Base-by-base conservation (phyloP, 1,284 basidiomycete genomes). In the Ustilago shanxiensis region DNA sequence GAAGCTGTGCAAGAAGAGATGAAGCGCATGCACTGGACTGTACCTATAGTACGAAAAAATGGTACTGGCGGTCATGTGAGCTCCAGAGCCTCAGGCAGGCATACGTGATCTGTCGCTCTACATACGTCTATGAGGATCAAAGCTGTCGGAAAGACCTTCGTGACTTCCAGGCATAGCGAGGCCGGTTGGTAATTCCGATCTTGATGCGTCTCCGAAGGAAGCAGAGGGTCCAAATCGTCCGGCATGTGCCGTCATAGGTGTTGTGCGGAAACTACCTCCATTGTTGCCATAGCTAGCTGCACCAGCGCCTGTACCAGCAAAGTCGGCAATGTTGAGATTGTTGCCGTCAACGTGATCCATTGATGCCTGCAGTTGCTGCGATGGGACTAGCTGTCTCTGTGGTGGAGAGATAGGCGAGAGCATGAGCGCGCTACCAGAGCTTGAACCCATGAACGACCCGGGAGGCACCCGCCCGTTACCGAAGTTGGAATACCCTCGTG, bases 311-410 rank as follows among this genome's bases (percentile, higher is more conserved):
- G 55, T 28, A n/a, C 62, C 24, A 2, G 45, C 10, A 5, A 72
- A 28, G 0, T 44, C 47, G 22, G 41, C 29, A 20, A 72, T 16
- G 35, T 39, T 47, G 28, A 67, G 28, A 11, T 53, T 58, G 24
- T 60, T 41, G 22, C 45, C 53, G 16, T 67, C 60, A 16, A 64
- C 31, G 47, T 51, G 22, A 11, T 60, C 65, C 14, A 72, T 56
- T 11, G 70, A 33, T 3, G 54, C 45, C 5, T 51, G 60, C 2
- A 67, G 57, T 14, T 72, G 70, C 18, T 72, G 70, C 24, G 70
- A 72, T 16, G 70, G 70, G 1, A 67, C 61, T 24, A 55, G 55
- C n/a, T 60, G 67, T 1, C 69, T 55, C n/a, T 60, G 60, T 11
- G 53, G 41, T 3, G 65, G 50, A 2, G 65, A 53, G 7, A 67